These are phyloP conservation scores for Coprinellus aureogranulatus DNA, from an alignment of 768 basidiomycete species.

Conservation along the genomic window DNA sequence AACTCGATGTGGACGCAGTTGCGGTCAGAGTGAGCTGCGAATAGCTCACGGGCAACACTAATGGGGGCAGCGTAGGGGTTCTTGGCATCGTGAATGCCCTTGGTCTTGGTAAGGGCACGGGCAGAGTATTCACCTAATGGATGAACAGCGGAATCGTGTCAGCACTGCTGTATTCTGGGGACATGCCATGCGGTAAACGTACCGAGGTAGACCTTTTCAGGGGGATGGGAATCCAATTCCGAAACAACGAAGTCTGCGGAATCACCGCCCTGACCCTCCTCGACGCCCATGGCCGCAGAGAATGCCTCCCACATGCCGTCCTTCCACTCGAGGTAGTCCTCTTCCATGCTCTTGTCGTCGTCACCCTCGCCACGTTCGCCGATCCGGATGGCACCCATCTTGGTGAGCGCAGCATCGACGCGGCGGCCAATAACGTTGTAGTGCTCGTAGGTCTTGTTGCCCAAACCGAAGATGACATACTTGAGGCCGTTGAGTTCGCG, in stretches of 20 bases:
- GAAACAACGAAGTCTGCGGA: conserved; percentile 90
- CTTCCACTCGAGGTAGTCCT: conserved; percentile 99
- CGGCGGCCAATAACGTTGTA: conserved; percentile 88
- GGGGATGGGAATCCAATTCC: conserved; percentile 70
- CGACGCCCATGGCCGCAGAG: conserved; percentile 77
- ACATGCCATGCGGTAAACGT: conserved; percentile 22
- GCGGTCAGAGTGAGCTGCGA: conserved; percentile 66
- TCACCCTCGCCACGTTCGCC: conserved; percentile 94
- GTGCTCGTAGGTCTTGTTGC: conserved; percentile 93
- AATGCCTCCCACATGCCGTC: conserved; percentile 95
- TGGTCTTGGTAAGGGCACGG: conserved; percentile 87
- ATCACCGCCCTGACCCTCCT: conserved; percentile 96
- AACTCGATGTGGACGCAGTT: conserved; percentile 96
- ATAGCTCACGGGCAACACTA: conserved; percentile 75
- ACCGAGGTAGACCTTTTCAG: conserved; percentile 94
- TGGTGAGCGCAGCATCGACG: conserved; percentile 68
- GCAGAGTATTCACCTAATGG: conserved; percentile 86
- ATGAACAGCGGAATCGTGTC: conserved; percentile 12
- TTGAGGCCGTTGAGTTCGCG: conserved; percentile 79
- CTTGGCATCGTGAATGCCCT: conserved; percentile 97
- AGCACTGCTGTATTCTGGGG: not conserved
- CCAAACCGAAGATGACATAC: conserved; percentile 93
- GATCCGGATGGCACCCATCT: conserved; percentile 82
- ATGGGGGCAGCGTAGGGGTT: conserved; percentile 94
- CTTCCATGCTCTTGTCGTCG: conserved; percentile 99